Evolutionary conservation across 2,329 filamentous ascomycete species (phyloP).

Genomic region (Monosporascus ibericus): DNA sequence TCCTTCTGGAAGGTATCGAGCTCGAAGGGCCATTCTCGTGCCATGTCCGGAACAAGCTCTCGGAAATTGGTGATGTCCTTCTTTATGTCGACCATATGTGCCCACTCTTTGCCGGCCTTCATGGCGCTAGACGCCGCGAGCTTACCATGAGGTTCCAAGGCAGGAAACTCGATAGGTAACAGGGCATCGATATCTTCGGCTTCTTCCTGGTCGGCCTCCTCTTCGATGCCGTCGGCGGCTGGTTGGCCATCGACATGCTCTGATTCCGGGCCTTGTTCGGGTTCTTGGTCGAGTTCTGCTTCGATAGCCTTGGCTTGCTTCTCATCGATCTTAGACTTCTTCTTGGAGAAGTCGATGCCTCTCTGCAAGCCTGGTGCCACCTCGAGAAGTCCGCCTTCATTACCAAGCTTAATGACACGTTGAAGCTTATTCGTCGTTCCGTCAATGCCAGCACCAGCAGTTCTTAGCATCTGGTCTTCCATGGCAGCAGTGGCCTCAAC

Average conservation of each 20-base stretch:
- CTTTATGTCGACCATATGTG: slow-evolving; percentile 96
- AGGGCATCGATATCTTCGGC: slow-evolving; percentile 73
- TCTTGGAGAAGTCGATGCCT: slow-evolving; percentile 66
- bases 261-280: slow-evolving; percentile 28
- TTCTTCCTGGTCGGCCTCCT: slow-evolving; percentile 36
- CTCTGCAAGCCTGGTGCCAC: slow-evolving; percentile 75
- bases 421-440: slow-evolving; percentile 58
- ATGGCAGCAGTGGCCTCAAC: slow-evolving; percentile 80
- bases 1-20: slow-evolving; percentile 98
- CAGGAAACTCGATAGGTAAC: slow-evolving; percentile 86
- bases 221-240: slow-evolving; percentile 20
- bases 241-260: slow-evolving; percentile 24
- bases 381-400: slow-evolving; percentile 72
- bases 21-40: slow-evolving; percentile 92
- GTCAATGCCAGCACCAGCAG: slow-evolving; percentile 35
- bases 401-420: slow-evolving; percentile 75
- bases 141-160: slow-evolving; percentile 75
- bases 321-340: slow-evolving; percentile 48
- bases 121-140: slow-evolving; percentile 66
- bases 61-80: slow-evolving; percentile 89
- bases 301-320: slow-evolving; percentile 58
- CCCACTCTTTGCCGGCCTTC: slow-evolving; percentile 82
- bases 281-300: slow-evolving; percentile 44
- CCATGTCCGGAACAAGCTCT: slow-evolving; percentile 94
- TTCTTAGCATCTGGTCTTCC: slow-evolving; percentile 66